Evolutionary conservation across 2,329 filamentous ascomycete species (phyloP), one percentile per base, ranked within the genome.

Genomic region (Salinomyces thailandicus): DNA sequence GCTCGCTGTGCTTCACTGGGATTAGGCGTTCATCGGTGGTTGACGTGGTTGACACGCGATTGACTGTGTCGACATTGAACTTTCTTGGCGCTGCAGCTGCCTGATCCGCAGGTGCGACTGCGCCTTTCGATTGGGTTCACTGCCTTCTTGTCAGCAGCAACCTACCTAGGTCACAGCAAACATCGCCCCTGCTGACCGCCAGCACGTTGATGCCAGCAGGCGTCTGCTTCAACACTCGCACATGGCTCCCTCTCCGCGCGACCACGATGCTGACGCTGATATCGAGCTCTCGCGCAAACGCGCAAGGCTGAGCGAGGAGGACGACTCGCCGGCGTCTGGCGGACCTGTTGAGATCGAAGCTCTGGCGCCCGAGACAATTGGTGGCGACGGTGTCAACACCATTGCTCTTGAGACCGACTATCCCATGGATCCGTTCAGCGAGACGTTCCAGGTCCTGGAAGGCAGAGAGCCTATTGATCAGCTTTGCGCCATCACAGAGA

Each of bases 231-330:
- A n/a, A 7, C 7, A 24, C 20, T 24, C 7, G 7, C 20, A 24
- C 20, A 24, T 24, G 20, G 11, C 27, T 30, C 11, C 27, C 27
- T 51, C 50, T 37, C 39, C 44, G 22, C 63, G 64, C 52, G 60
- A 67, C 45, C 56, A 59, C 39, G 58, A 59, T 41, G 62, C 61
- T 50, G 63, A 68, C 55, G 60, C 60, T 37, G 59, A 66, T 49
- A 53, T 59, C 35, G 62, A 62, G 22, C 57, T 61, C 38, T 60
- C 62, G 19, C 62, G 64, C 50, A 69, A 68, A 56, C 61, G 64
- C 50, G 64, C 62, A 41, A 52, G 59, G 38, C 41, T 60, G 35
- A 66, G 62, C 48, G 59, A 60, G 48, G 63, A 56, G 17, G 24
- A 29, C 8, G 43, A 46, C 14, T 48, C 50, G 15, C 41, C 50